Base-by-base conservation (phyloP, 2,329 filamentous ascomycete genomes). In the Zymoseptoria tritici region DNA sequence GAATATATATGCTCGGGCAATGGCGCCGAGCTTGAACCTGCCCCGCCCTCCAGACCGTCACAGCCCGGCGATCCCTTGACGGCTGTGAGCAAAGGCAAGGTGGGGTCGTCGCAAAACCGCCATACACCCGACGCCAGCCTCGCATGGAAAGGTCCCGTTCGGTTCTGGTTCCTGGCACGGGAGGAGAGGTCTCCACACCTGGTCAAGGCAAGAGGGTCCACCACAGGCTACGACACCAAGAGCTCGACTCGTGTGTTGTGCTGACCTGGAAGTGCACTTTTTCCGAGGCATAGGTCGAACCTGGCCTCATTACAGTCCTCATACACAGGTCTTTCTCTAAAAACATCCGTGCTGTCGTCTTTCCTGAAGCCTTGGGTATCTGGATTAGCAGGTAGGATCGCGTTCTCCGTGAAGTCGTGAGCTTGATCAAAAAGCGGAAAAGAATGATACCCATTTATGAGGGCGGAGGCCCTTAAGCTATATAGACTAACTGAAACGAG, bases 171-270 rank as follows among this genome's bases (percentile, higher is more conserved):
- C 11, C 36, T 46, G 36, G 36, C 36, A 16, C 11, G 13, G 13
- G 16, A 7, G 2, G 36, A 46, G 36, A 46, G 11, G 36, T 46
- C 36, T 46, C 36, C 36, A 46, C 36, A 8, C 1, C 26, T 29
- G 16, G 36, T 42, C 36, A 42, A 16, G 16, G 36, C 36, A n/a
- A n/a, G 36, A 46, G 36, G 11, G 36, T 29, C 20, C 4, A 56
- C 36, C 49, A 21, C 42, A 5, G 21, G 55, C 26, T 29, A 49
- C 54, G 55, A 60, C 58, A 54, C 46, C 49, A 36, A 42, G 52
- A 49, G 50, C 58, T 60, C 42, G 58, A 60, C 55, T 60, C 58
- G 58, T 54, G 20, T 46, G 42, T 29, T 29, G 26, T 29, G 26
- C 26, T 29, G 26, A 8, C 7, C 56, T 51, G 49, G 31, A 57